Conservation (phyloP, 148 eudicot genomes). For the Hydrangea macrophylla region DNA sequence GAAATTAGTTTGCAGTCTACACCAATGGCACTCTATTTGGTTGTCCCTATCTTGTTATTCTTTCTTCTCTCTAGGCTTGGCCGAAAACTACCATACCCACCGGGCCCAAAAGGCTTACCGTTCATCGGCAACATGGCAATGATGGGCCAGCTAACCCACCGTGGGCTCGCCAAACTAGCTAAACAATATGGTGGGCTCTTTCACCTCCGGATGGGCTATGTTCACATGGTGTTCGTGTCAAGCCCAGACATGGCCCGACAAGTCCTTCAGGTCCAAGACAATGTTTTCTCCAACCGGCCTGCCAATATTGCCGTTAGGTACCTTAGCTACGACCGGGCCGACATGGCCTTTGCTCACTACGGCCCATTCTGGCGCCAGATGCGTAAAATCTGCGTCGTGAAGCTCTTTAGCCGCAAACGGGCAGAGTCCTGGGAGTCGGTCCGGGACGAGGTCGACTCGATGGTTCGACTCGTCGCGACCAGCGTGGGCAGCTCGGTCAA, state of each 20-base stretch:
- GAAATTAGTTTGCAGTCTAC: constrained; percentile 14
- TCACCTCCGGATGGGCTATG: constrained; percentile 61
- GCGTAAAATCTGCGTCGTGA: constrained; percentile 65
- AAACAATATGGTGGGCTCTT: constrained; percentile 49
- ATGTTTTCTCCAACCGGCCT: constrained; percentile 61
- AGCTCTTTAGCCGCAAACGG: constrained; percentile 54
- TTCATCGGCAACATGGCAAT: constrained; percentile 64
- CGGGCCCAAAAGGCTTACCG: constrained; percentile 62
- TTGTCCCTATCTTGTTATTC: constrained; percentile 32
- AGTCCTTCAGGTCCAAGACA: constrained; percentile 61
- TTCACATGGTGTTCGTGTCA: constrained; percentile 48
- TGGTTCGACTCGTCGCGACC: constrained; percentile 27
- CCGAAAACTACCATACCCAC: constrained; percentile 51
- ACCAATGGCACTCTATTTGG: constrained; percentile 18
- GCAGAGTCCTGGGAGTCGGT: constrained; percentile 76
- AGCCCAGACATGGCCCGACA: constrained; percentile 56
- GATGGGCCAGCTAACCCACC: constrained; percentile 74
- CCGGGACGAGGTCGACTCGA: constrained; percentile 47
- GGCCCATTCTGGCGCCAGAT: constrained; percentile 81
- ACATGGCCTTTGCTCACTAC: constrained; percentile 80
- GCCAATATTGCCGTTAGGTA: constrained; percentile 55
- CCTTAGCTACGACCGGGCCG: constrained; percentile 54
- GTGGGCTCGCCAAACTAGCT: too few species aligned
- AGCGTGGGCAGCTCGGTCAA: constrained; percentile 33
- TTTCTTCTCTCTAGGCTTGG: too few species aligned